phyloP scores from a whole-genome alignment of 176 grass and related monocot species.

The Rhynchospora tenuis region DNA sequence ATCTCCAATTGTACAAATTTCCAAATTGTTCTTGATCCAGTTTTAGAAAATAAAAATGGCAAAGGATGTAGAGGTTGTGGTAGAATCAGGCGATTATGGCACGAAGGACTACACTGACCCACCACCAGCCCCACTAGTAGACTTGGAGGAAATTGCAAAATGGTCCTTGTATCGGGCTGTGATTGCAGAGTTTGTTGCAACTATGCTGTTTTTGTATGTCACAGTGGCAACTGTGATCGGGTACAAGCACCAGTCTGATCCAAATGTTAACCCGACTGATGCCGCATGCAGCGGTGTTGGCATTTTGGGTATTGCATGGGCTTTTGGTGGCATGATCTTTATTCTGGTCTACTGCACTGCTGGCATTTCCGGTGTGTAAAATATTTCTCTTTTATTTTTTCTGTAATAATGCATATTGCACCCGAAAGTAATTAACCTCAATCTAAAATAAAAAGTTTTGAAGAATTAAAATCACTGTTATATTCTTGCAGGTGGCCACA shows the following conservation, averaged over 20 bases:
- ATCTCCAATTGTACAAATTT: not conserved
- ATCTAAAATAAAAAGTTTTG: not conserved
- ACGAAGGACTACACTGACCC: conserved; percentile 92
- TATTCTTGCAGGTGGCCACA: conserved; percentile 62
- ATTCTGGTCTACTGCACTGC: conserved; percentile 91
- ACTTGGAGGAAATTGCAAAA: conserved; percentile 58
- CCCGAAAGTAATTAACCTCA: not conserved
- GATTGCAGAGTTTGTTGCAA: conserved; percentile 85
- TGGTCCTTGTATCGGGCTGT: conserved; percentile 83
- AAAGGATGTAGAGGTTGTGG: conserved; percentile 65
- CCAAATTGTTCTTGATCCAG: not conserved
- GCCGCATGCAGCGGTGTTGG: conserved; percentile 68
- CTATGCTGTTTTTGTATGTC: conserved; percentile 90
- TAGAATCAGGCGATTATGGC: conserved; percentile 30
- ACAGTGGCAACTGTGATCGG: conserved; percentile 82
- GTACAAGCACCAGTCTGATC: conserved; percentile 65
- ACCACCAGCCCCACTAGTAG: conserved; percentile 62
- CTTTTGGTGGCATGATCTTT: conserved; percentile 93
- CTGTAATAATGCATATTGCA: not conserved
- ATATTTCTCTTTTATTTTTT: not conserved
- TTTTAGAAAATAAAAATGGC: conserved; percentile 31
- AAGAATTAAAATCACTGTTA: not conserved
- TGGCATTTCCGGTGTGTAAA: conserved; percentile 61
- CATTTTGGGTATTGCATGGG: conserved; percentile 75
- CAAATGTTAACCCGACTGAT: conserved; percentile 26